Conservation (phyloP, 2,329 filamentous ascomycete species). For the Hypoxylon sp. region DNA sequence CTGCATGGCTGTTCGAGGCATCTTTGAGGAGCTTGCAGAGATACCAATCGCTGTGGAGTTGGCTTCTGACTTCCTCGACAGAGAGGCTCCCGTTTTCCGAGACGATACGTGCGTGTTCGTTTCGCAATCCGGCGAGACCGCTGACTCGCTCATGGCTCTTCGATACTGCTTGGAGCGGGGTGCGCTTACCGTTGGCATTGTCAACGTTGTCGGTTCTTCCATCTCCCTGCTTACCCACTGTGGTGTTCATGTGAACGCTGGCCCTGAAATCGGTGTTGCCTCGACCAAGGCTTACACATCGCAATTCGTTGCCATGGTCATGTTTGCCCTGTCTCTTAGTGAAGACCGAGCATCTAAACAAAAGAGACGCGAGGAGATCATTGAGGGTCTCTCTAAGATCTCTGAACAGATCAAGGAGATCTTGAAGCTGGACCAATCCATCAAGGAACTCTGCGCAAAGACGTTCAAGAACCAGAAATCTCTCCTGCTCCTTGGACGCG, state of each 20-base stretch:
- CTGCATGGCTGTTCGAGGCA: slow-evolving; percentile 98
- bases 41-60: slow-evolving; percentile 98
- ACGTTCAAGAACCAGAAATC: slow-evolving; percentile 98
- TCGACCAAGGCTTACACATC: slow-evolving; percentile 99
- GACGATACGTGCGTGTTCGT: slow-evolving; percentile 99
- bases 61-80: slow-evolving; percentile 97
- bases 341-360: slow-evolving; percentile 97
- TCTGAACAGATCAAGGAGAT: slow-evolving; percentile 94
- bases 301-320: slow-evolving; percentile 99
- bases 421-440: slow-evolving; percentile 88
- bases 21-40: slow-evolving; percentile 97
- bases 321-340: slow-evolving; percentile 96
- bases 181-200: slow-evolving; percentile 95
- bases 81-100: slow-evolving; percentile 97
- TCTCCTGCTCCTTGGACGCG: slow-evolving; percentile 90
- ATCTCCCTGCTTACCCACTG: slow-evolving; percentile 99
- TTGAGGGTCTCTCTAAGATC: slow-evolving; percentile 89
- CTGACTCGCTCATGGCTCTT: slow-evolving; percentile 95
- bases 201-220: slow-evolving; percentile 98
- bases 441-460: slow-evolving; percentile 93
- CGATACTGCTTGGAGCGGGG: slow-evolving; percentile 98
- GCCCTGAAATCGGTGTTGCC: slow-evolving; percentile 97
- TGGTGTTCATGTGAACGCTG: slow-evolving; percentile 99
- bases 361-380: slow-evolving; percentile 92
- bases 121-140: slow-evolving; percentile 98